Base-by-base conservation (phyloP, 192 early-diverging fungal species). In the Rhizoclosmatium globosum region DNA sequence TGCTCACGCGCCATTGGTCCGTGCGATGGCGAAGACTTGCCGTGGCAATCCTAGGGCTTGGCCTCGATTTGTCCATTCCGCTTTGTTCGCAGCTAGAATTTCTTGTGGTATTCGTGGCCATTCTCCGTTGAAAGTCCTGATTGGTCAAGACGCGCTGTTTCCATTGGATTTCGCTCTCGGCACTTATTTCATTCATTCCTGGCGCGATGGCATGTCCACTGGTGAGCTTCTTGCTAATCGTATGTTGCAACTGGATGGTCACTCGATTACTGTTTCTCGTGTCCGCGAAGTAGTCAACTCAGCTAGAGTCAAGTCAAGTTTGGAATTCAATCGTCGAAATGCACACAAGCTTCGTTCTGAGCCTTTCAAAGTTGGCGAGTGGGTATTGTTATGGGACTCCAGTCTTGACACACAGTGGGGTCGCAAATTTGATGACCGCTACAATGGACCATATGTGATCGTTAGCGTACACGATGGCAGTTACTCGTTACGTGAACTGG, bases 111-210 rank as follows among this genome's bases (percentile, higher is more conserved):
- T 19, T 68, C 38, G 66, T 1, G 66, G 66, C 4, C 6, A 45
- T 17, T 45, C 66, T 39, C 66, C 66, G 15, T n/a, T 44, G 0
- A 68, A 68, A 13, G 1, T 46, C 13, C 31, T 44, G 15, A 44
- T 68, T 68, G 66, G 66, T 7, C 66, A 68, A 68, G 66, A 3
- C 4, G 11, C 66, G 1, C 1, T 68, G 44, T 46, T 68, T 45
- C 43, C 66, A 0, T 7, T 68, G 31, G 66, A 68, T 45, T 68
- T 68, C 2, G 66, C 45, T 2, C 1, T 45, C 13, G 66, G 3
- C 9, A 2, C 66, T 0, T 68, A 39, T 3, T 68, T 68, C 66
- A 9, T 45, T 41, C 66, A 46, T 7, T 1, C 11, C 0, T 68
- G 66, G 66, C 9, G 11, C 1, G 2, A 46, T 1, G 17, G 1